phyloP scores from a whole-genome alignment of 2,329 filamentous ascomycete genomes.

The Ceratocystis albifundus region DNA sequence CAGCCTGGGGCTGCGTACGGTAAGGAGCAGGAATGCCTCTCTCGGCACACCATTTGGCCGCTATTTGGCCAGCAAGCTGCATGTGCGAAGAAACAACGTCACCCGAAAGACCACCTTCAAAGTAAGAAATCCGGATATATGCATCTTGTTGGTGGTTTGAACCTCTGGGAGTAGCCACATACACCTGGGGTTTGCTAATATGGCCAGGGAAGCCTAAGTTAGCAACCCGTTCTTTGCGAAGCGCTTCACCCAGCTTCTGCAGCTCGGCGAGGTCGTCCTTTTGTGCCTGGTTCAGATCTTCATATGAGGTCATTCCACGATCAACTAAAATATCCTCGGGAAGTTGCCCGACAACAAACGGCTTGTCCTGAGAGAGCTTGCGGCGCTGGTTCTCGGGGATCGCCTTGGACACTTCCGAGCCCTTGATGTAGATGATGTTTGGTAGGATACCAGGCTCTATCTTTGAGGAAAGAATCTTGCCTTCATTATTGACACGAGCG shows the following conservation, averaged over 20 bases:
- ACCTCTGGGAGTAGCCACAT: slow-evolving; percentile 3
- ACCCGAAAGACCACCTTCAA: slow-evolving; percentile 27
- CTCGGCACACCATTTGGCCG: slow-evolving; percentile 48
- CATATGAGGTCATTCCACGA: slow-evolving; percentile 36
- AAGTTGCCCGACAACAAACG: slow-evolving; percentile 29
- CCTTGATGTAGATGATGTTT: slow-evolving; percentile 47
- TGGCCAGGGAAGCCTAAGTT: slow-evolving; percentile 3
- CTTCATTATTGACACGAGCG: slow-evolving; percentile 41
- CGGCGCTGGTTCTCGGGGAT: slow-evolving; percentile 27
- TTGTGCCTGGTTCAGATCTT: slow-evolving; percentile 35
- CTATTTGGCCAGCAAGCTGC: slow-evolving; percentile 51
- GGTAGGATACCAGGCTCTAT: slow-evolving; percentile 44
- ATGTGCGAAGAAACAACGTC: slow-evolving; percentile 37
- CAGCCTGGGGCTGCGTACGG: slow-evolving; percentile 36
- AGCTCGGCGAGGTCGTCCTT: slow-evolving; percentile 39
- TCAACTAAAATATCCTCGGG: slow-evolving; percentile 26
- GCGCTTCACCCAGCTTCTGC: slow-evolving; percentile 37
- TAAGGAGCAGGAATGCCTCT: slow-evolving; percentile 50
- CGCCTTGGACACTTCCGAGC: slow-evolving; percentile 38
- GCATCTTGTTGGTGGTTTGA: slow-evolving; percentile 37
- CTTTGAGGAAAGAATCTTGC: slow-evolving; percentile 43
- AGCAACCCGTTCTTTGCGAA: slow-evolving; percentile 34
- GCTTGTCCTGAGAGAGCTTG: slow-evolving; percentile 20
- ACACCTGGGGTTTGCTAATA: neutral
- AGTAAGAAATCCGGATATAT: slow-evolving; percentile 34